A percentile compares a stretch with the other conserved stretches of the same genome.
phyloP scores from a whole-genome alignment of 441 rosid genomes.

The Rhodomyrtus psidioides region DNA sequence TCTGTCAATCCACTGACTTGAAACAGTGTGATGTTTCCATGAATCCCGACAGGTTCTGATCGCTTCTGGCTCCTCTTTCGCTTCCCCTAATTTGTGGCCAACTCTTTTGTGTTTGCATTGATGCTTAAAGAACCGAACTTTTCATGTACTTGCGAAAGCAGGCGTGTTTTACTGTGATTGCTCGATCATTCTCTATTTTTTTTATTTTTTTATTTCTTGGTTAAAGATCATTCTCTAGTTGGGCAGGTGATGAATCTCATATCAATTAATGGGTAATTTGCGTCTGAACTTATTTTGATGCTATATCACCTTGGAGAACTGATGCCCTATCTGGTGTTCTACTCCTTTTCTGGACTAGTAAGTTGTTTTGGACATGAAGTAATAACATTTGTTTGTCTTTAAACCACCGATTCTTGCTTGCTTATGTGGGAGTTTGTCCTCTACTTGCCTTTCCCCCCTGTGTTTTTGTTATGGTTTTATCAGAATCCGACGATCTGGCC shows the following conservation, averaged over 20 bases:
- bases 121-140: not conserved
- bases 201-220: no score
- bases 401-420: not conserved
- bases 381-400: not conserved
- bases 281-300: conserved; percentile 19
- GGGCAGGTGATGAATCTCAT: conserved; percentile 34
- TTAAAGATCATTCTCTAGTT: not conserved
- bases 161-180: not conserved
- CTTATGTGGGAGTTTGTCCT: not conserved
- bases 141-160: not conserved
- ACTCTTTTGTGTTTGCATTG: not conserved
- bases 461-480: not conserved
- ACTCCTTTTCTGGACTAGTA: not conserved
- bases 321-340: not conserved
- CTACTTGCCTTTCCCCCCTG: not conserved
- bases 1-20: conserved; percentile 58
- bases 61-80: conserved; percentile 9
- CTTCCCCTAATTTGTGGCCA: not conserved
- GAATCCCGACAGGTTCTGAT: conserved; percentile 73
- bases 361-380: not conserved
- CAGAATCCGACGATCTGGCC: not conserved
- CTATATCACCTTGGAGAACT: conserved; percentile 2
- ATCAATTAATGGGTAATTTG: conserved; percentile 34
- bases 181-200: not conserved
- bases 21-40: conserved; percentile 31